Conservation (phyloP, 2,329 filamentous ascomycete species). For the Cladophialophora psammophila region DNA sequence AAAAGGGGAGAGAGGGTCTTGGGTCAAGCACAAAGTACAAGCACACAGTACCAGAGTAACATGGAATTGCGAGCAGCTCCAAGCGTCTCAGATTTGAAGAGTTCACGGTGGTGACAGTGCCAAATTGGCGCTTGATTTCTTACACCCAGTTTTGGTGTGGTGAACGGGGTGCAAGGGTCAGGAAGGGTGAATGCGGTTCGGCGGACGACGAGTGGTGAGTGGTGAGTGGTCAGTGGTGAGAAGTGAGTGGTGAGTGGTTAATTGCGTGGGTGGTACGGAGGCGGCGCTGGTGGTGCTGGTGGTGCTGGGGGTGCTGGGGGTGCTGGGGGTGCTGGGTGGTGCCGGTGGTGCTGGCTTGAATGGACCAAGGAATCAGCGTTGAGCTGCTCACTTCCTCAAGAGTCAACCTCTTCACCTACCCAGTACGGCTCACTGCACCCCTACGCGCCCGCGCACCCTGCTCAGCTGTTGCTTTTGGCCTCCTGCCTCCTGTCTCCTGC, state of each 20-base stretch:
- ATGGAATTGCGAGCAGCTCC: neutral
- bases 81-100: neutral
- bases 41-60: too few relatives aligned
- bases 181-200: neutral
- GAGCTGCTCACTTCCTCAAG: neutral
- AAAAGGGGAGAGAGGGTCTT: too few relatives aligned
- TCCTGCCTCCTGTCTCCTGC: neutral
- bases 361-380: constrained; percentile 1
- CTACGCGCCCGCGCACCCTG: too few relatives aligned
- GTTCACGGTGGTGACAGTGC: neutral
- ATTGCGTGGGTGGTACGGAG: constrained; percentile 7
- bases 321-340: too few relatives aligned
- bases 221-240: constrained; percentile 3
- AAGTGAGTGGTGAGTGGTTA: neutral
- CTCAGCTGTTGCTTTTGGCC: neutral
- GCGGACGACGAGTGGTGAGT: neutral
- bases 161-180: neutral
- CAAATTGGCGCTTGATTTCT: constrained; percentile 4
- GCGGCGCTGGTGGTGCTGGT: neutral
- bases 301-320: too few relatives aligned
- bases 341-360: neutral
- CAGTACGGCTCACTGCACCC: too few relatives aligned
- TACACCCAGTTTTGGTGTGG: neutral
- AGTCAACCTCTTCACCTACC: too few relatives aligned
- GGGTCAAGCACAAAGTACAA: too few relatives aligned